Percentiles rank a stretch among this genome's conserved stretches.
phyloP scores from a whole-genome alignment of 164 flowering plant species.

The Protea cynaroides region DNA sequence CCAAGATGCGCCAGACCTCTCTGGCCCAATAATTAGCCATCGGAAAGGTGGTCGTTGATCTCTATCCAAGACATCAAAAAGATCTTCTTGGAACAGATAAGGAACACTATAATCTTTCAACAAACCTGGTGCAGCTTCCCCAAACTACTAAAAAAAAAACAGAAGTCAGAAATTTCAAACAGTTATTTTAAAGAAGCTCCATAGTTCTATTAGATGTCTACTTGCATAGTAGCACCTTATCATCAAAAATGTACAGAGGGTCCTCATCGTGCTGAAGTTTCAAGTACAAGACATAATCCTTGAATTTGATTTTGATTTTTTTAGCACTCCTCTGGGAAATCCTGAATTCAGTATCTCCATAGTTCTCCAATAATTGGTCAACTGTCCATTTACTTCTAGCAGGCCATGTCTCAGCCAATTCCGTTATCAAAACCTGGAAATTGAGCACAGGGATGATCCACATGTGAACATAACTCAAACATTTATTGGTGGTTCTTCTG shows the following conservation, averaged over 20 bases:
- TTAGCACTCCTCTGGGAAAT: constrained; percentile 73
- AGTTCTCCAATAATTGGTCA: constrained; percentile 48
- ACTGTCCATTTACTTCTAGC: constrained; percentile 71
- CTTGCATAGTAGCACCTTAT: constrained; percentile 45
- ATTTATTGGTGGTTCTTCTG: background rate
- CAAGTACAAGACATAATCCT: constrained; percentile 79
- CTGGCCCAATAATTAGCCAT: constrained; percentile 97
- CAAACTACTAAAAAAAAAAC: constrained; percentile 50
- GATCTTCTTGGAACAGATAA: constrained; percentile 79
- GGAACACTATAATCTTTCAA: constrained; percentile 87
- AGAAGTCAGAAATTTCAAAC: background rate
- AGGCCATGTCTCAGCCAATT: constrained; percentile 78
- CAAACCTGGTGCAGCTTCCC: constrained; percentile 72
- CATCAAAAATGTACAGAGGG: constrained; percentile 92
- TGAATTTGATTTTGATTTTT: constrained; percentile 69
- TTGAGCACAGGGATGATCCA: background rate
- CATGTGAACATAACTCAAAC: background rate
- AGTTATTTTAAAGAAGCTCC: constrained; percentile 3
- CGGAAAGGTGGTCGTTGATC: constrained; percentile 82
- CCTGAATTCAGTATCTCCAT: constrained; percentile 70
- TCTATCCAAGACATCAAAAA: constrained; percentile 62
- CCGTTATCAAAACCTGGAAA: constrained; percentile 64
- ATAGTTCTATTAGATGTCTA: background rate
- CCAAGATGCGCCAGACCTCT: constrained; percentile 99
- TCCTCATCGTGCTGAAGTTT: constrained; percentile 93